Conservation (phyloP, 176 grass and related monocot species). For the Eleusine indica region DNA sequence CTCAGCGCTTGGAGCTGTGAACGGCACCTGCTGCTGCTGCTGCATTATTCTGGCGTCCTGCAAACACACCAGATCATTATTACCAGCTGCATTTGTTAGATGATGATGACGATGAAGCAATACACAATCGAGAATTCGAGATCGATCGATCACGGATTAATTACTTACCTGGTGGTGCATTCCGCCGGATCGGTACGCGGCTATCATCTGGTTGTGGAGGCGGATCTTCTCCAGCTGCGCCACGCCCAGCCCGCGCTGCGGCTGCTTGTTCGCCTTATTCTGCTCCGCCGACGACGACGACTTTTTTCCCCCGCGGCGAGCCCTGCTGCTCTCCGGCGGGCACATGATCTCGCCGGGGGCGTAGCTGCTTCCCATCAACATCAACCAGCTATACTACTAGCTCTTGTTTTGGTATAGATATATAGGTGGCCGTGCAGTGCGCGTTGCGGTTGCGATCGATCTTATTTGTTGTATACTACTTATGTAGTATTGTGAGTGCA, state of each 20-base stretch:
- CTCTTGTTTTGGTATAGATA: too few relatives aligned
- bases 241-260: slow-evolving; percentile 60
- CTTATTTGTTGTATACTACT: neutral
- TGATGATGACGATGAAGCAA: neutral
- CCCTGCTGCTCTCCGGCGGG: neutral
- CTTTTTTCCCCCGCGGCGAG: slow-evolving; percentile 24
- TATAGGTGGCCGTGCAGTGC: too few relatives aligned
- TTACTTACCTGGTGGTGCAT: neutral
- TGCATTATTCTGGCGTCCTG: slow-evolving; percentile 4
- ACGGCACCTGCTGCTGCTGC: slow-evolving; percentile 12
- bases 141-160: neutral
- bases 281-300: neutral
- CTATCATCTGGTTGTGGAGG: slow-evolving; percentile 63
- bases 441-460: too few relatives aligned
- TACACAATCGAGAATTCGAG: neutral
- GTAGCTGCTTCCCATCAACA: slow-evolving; percentile 40
- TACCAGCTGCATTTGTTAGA: neutral
- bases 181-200: slow-evolving; percentile 35
- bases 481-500: neutral
- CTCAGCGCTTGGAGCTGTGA: neutral
- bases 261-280: slow-evolving; percentile 41
- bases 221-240: slow-evolving; percentile 63
- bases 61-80: neutral
- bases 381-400: neutral
- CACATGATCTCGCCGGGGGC: slow-evolving; percentile 45